phyloP scores from a whole-genome alignment of 257 asterid genomes.

The Salvia splendens region DNA sequence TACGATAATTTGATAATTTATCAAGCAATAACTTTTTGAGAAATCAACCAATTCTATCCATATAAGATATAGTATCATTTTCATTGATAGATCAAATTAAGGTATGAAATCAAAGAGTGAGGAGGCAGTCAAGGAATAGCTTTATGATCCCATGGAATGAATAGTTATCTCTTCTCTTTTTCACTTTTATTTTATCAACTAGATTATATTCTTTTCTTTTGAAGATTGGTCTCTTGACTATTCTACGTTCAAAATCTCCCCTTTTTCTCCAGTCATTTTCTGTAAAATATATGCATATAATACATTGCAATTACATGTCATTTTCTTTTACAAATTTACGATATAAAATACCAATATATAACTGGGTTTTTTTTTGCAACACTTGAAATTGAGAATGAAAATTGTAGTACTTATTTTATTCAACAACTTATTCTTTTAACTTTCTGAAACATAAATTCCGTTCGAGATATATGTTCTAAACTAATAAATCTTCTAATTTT shows the following conservation, averaged over 20 bases:
- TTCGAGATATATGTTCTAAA: not conserved
- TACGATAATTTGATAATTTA: too few species aligned
- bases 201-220: conserved; percentile 24
- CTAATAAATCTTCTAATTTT: not conserved
- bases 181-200: not conserved
- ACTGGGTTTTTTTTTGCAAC: too few species aligned
- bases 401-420: not conserved
- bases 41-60: not conserved
- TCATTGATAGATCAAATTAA: conserved; percentile 30
- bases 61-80: not conserved
- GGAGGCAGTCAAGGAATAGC: conserved; percentile 53
- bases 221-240: conserved; percentile 12
- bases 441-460: conserved; percentile 13
- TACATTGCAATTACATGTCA: not conserved
- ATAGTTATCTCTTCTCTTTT: conserved; percentile 1
- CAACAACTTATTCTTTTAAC: not conserved
- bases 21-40: too few species aligned
- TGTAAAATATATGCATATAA: not conserved
- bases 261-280: not conserved
- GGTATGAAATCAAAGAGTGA: conserved; percentile 36
- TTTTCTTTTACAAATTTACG: too few species aligned
- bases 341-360: too few species aligned
- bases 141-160: conserved; percentile 41
- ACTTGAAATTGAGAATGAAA: too few species aligned
- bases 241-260: conserved; percentile 28